These are phyloP conservation scores for Lathyrus aphaca DNA, from an alignment of 306 rosid species.

Conservation along the genomic window DNA sequence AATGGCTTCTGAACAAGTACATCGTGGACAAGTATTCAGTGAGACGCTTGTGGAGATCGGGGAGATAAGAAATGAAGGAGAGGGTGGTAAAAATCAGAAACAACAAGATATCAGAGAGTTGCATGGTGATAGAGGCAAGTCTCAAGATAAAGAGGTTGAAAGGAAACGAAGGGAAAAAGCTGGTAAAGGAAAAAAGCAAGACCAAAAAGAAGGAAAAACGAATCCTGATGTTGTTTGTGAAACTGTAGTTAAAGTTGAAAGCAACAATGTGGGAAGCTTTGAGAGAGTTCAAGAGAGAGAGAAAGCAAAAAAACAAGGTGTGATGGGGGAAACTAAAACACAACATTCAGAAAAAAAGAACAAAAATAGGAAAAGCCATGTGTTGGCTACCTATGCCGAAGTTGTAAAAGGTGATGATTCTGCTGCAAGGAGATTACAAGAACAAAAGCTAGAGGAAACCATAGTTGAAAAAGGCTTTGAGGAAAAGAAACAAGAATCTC, in stretches of 20 bases:
- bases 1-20: conserved; percentile 70
- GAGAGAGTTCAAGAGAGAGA: conserved; percentile 1
- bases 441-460: not conserved
- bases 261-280: conserved; percentile 5
- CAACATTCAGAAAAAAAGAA: conserved; percentile 48
- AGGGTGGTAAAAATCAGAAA: too few relatives aligned
- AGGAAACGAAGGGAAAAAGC: conserved; percentile 7
- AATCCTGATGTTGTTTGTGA: not conserved
- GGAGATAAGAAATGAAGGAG: conserved; percentile 27
- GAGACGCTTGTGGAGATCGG: conserved; percentile 27
- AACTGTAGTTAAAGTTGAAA: not conserved
- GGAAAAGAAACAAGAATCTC: not conserved
- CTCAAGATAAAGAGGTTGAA: conserved; percentile 1
- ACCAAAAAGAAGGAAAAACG: not conserved
- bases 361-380: not conserved
- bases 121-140: conserved; percentile 37
- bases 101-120: conserved; percentile 10
- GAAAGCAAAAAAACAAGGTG: conserved; percentile 5
- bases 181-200: not conserved
- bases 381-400: not conserved
- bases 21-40: conserved; percentile 42
- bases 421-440: not conserved
- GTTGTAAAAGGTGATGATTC: not conserved
- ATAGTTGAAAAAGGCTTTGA: not conserved
- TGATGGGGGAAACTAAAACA: conserved; percentile 48